Base-by-base conservation (phyloP, 352 stramenopile species). In the Pythium plurisporium region DNA sequence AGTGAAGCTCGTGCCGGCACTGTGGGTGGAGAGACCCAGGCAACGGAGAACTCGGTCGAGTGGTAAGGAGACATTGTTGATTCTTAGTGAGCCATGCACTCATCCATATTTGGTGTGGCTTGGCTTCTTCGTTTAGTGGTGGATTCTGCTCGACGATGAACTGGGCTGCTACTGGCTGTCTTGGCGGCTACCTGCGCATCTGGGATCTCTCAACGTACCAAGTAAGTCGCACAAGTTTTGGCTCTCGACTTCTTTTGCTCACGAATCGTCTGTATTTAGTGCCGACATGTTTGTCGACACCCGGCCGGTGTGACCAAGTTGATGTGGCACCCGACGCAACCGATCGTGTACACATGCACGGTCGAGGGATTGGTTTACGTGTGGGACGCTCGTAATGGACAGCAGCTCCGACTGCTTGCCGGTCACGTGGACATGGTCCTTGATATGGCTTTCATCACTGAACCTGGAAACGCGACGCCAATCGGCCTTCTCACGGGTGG, bases 161-260 rank as follows among this genome's bases (percentile, higher is more conserved):
- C 62, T 99, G 96, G 96, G 91, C 82, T 34, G 95, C 96, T 19
- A 98, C 96, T 1, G 96, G 89, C 25, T 97, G 94, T 30, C 88
- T 98, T 3, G 95, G 97, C 55, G 95, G 96, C 51, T 84, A 78
- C 26, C 60, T 99, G 44, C 97, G 97, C 59, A 97, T 99, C 62
- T 99, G 95, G 95, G 96, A 99, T 71, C 80, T 98, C 38, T 77
- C 79, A 9, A 89, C 81, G 1, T 80, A 91, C 60, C 77, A 91
- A 54, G 83, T 91, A 73, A 27, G 37, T 33, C 19, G 20, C 14
- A 29, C 53, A 38, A 38, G 19, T 17, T 45, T 29, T 34, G 12
- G 15, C 2, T 36, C 5, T n/a, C n/a, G n/a, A n/a, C 19, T 12
- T 20, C 17, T 42, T 42, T 26, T n/a, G 6, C 26, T 27, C n/a